These are phyloP conservation scores for Zea mays DNA, from an alignment of 176 grass and related monocot genomes.

Conservation along the genomic window Zm-B73-REFERENCE-NAM-5.0 NC_050098.1:163754001-163754500, in stretches of 20 bases:
- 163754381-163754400: slow-evolving; percentile 39
- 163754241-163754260: slow-evolving; percentile 50
- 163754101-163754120: not conserved
- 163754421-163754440: slow-evolving; percentile 40
- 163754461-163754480: too few species aligned
- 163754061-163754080: slow-evolving; percentile 59
- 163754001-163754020: slow-evolving; percentile 34
- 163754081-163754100: slow-evolving; percentile 48
- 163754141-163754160: slow-evolving; percentile 33
- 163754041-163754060: slow-evolving; percentile 60
- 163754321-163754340: too few species aligned
- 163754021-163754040: slow-evolving; percentile 48
- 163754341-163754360: slow-evolving; percentile 15
- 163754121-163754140: not conserved
- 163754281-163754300: too few species aligned
- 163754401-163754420: slow-evolving; percentile 38
- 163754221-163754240: slow-evolving; percentile 66
- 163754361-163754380: slow-evolving; percentile 47
- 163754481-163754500: too few species aligned
- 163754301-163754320: too few species aligned
- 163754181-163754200: slow-evolving; percentile 56
- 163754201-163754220: slow-evolving; percentile 70
- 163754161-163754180: slow-evolving; percentile 51
- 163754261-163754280: slow-evolving; percentile 61
- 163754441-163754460: too few species aligned